Evolutionary conservation across 2,329 filamentous ascomycete genomes (phyloP), one percentile per base, ranked within the genome.

Genomic region (Phymatotrichopsis omnivora): DNA sequence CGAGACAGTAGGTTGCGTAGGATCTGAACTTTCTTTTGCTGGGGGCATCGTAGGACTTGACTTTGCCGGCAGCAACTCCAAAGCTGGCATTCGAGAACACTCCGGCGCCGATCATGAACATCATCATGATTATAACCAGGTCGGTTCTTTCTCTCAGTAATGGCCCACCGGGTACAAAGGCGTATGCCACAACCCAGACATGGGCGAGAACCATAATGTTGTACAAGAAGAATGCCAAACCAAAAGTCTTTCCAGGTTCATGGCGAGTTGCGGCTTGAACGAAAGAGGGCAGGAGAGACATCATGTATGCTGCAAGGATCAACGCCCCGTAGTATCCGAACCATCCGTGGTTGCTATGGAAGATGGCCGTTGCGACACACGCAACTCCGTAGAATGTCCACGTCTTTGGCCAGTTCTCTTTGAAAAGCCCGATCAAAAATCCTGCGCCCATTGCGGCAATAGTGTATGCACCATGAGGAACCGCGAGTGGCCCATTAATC

Each of bases 111-210:
- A 98, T 80, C 47, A 80, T 70, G 2, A 85, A 62, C 83, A 96
- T 93, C 60, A 75, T 93, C 6, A 75, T 75, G 5, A 76, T 74
- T 85, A 96, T 93, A 60, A 98, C 74, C 83, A 87, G 95, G 62
- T 96, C 89, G 1, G 87, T 98, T 60, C 80, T 87, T 63, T 98
- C 91, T 33, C 91, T 80, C 32, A 98, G 83, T 1, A 94, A 73
- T 3, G 85, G 85, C 2, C 91, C 91, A 40, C 91, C 91, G 2
- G 91, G 91, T 3, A 98, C 91, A 57, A 98, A 98, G 10, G 91
- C 91, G 60, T 98, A 98, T 2, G 91, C 91, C 8, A 98, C 91
- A 27, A 95, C 83, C 91, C 91, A 98, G 44, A 95, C 86, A 61
- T 96, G 89, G 70, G 94, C 94, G n/a, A 98, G 74, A 4, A 95